phyloP scores from a whole-genome alignment of 2,329 filamentous ascomycete species.

The Elsinoe perseae region DNA sequence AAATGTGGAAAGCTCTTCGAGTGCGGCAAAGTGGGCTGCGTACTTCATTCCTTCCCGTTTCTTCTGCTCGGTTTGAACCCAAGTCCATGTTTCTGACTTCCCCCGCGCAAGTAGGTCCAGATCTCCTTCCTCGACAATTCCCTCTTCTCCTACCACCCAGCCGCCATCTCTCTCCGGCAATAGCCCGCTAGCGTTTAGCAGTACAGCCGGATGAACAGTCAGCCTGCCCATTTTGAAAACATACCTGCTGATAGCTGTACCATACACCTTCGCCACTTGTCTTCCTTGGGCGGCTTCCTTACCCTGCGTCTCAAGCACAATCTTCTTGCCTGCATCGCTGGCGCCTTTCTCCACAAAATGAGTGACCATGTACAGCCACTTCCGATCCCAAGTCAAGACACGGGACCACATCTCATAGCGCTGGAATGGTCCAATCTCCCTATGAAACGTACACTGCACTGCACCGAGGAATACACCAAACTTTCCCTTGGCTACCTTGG shows the following conservation, averaged over 20 bases:
- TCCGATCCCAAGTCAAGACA: slow-evolving; percentile 36
- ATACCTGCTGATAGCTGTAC: slow-evolving; percentile 36
- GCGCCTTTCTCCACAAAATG: slow-evolving; percentile 35
- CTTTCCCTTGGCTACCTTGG: not conserved
- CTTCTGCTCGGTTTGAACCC: not conserved
- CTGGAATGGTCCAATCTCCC: slow-evolving; percentile 34
- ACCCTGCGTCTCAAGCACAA: slow-evolving; percentile 16
- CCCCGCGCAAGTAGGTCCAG: not conserved
- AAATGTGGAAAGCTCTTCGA: not conserved
- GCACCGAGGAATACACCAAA: slow-evolving; percentile 27
- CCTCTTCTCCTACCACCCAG: not conserved
- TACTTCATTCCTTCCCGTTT: not conserved
- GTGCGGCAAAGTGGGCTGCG: not conserved
- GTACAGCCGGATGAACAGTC: slow-evolving; percentile 68
- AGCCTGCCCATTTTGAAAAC: slow-evolving; percentile 48
- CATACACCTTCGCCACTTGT: slow-evolving; percentile 28
- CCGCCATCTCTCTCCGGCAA: not conserved
- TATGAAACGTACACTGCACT: slow-evolving; percentile 35
- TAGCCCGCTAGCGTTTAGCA: slow-evolving; percentile 42
- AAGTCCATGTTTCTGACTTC: not conserved
- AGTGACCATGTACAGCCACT: slow-evolving; percentile 38
- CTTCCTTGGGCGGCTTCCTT: slow-evolving; percentile 16
- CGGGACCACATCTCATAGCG: slow-evolving; percentile 39
- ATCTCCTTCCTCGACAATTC: not conserved
- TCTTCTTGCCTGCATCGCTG: slow-evolving; percentile 22